Conservation (phyloP, 75 land plant genomes). For the Sequoia sempervirens region DNA sequence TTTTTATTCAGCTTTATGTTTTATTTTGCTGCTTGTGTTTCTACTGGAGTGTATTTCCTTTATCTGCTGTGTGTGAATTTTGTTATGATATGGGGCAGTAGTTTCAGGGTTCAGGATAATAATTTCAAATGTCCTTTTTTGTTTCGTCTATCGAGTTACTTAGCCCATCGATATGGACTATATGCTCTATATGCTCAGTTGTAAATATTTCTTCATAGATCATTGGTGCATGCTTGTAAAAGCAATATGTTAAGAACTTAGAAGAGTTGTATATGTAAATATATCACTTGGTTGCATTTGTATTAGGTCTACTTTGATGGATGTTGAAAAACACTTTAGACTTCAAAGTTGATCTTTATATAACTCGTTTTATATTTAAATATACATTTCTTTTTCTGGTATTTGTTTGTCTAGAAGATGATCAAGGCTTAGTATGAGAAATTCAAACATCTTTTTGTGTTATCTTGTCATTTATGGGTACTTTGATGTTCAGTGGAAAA, state of each 20-base stretch:
- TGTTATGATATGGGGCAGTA: background rate
- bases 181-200: too few relatives aligned
- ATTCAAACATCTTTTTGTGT: background rate
- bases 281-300: background rate
- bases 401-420: background rate
- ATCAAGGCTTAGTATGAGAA: background rate
- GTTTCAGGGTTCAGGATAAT: background rate
- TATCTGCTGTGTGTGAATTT: background rate
- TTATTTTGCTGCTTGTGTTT: background rate
- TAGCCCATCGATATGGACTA: background rate
- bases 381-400: background rate
- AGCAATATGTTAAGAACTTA: background rate
- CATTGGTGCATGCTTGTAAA: background rate
- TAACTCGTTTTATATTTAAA: background rate
- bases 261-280: background rate
- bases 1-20: background rate
- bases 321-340: background rate
- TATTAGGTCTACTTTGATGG: background rate
- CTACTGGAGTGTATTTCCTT: background rate
- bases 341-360: background rate
- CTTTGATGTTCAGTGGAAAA: background rate
- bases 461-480: background rate
- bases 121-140: background rate
- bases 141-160: background rate
- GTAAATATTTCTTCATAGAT: background rate